phyloP scores from a whole-genome alignment of 768 basidiomycete species.

The Macrolepiota albuminosa region DNA sequence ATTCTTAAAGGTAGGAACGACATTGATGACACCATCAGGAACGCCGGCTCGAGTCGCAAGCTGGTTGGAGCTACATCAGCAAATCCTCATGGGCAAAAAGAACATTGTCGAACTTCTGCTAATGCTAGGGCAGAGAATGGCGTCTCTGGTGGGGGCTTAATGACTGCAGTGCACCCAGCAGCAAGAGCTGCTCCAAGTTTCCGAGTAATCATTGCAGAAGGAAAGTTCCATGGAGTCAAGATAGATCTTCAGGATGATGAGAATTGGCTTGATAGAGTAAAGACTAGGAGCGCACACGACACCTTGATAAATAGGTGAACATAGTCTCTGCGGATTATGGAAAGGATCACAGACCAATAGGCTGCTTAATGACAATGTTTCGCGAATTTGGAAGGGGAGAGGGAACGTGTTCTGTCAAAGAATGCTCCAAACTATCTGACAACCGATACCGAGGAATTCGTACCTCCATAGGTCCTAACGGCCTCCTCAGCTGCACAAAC shows the following conservation, averaged over 20 bases:
- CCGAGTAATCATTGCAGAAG: slow-evolving; percentile 91
- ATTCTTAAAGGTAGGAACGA: slow-evolving; percentile 85
- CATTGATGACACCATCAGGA: slow-evolving; percentile 92
- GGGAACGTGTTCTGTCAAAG: slow-evolving; percentile 70
- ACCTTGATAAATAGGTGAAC: slow-evolving; percentile 18
- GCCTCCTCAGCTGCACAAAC: slow-evolving; percentile 76
- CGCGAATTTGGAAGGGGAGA: slow-evolving; percentile 63
- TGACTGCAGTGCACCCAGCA: slow-evolving; percentile 93
- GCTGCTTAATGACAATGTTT: slow-evolving; percentile 92
- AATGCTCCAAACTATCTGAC: not conserved
- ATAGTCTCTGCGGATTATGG: not conserved
- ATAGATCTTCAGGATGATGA: slow-evolving; percentile 49
- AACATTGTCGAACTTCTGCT: slow-evolving; percentile 58
- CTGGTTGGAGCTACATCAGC: slow-evolving; percentile 28
- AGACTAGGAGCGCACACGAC: slow-evolving; percentile 32
- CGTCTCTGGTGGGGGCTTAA: slow-evolving; percentile 94
- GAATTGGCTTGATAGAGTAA: not conserved
- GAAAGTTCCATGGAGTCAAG: slow-evolving; percentile 90
- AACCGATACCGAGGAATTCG: slow-evolving; percentile 22
- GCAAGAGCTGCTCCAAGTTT: slow-evolving; percentile 88
- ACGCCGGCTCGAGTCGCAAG: slow-evolving; percentile 86
- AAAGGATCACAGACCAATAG: slow-evolving; percentile 52
- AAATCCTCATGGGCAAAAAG: not conserved
- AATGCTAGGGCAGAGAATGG: slow-evolving; percentile 91
- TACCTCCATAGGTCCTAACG: slow-evolving; percentile 83